Percentiles rank a stretch among this genome's conserved stretches.
These are phyloP conservation scores for Aphanocladium album DNA, from an alignment of 2,329 filamentous ascomycete species.

Conservation along the genomic window DNA sequence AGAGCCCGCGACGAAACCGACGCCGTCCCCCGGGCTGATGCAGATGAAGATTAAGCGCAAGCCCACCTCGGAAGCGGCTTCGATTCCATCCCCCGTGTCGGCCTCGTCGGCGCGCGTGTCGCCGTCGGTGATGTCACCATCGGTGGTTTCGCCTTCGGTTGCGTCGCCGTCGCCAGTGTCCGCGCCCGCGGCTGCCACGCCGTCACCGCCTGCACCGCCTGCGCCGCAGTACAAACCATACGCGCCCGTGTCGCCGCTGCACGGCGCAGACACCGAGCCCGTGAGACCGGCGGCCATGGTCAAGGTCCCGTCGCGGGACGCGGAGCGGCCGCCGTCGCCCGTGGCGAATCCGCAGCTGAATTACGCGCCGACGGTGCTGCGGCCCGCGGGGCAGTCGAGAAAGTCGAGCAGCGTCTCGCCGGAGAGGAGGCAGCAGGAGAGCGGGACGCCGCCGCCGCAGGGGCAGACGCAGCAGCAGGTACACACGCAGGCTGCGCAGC, in stretches of 20 bases:
- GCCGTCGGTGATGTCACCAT: not conserved
- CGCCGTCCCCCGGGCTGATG: not conserved
- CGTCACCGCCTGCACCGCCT: not conserved
- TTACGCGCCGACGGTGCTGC: conserved; percentile 7
- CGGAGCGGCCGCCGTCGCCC: not conserved
- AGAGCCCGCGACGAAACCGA: too few relatives aligned
- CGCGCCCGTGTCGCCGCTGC: conserved; percentile 2
- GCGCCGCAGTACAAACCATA: conserved; percentile 1
- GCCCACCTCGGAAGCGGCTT: not conserved
- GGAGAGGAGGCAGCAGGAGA: not conserved
- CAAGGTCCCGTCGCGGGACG: not conserved
- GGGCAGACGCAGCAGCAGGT: too few relatives aligned
- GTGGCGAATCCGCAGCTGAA: not conserved
- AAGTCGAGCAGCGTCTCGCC: conserved; percentile 12
- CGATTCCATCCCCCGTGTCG: not conserved
- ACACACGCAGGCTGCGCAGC: too few relatives aligned
- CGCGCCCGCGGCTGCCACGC: not conserved
- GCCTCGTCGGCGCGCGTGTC: not conserved
- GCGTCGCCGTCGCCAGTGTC: not conserved
- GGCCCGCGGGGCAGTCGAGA: not conserved
- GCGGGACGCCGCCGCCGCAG: not conserved
- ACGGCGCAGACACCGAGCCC: not conserved
- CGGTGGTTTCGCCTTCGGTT: not conserved
- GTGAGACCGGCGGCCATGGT: not conserved
- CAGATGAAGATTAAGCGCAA: conserved; percentile 9